Base-by-base conservation (phyloP, 2,329 filamentous ascomycete species). In the Colletotrichum lini region DNA sequence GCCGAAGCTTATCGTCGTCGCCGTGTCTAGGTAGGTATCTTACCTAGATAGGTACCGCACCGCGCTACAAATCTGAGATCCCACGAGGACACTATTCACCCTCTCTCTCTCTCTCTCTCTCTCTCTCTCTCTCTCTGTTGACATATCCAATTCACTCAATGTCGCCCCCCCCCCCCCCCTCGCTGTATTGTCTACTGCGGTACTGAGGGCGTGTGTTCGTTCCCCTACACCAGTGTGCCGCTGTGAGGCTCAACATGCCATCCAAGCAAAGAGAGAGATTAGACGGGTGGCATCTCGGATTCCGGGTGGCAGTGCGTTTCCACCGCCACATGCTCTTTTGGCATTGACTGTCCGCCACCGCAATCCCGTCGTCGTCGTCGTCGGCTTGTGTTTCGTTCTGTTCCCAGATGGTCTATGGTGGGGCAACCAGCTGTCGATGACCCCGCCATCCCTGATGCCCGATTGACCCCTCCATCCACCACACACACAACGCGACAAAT, bases 391-490 rank as follows among this genome's bases (percentile, higher is more conserved):
- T 10, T 10, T 12, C 45, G 18, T 38, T 35, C 15, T 54, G 52
- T n/a, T 21, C 13, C n/a, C 54, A 16, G 18, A 54, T 49, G 52
- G 42, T 52, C 12, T 16, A 16, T 23, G 23, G 65, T 42, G 50
- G 59, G 60, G 65, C 60, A 64, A 35, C 21, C 35, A 56, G 40
- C 40, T 30, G 2, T 38, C 30, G 58, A 52, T 47, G 13, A 62
- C 59, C 59, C 59, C 59, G 59, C 59, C 59, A 62, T 52, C 13
- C 45, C 58, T 35, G 45, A 57, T n/a, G 47, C 47, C 47, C n/a
- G 47, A 16, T 7, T 42, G 49, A 44, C 53, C 30, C 53, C 30
- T 47, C 21, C 47, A 26, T 38, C 12, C 23, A 44, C n/a, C n/a
- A 21, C 47, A 50, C 58, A 47, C 42, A 50, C 45, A 40, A 49